phyloP scores from a whole-genome alignment of 108 stramenopile genomes.

The Cyclotella cryptica region DNA sequence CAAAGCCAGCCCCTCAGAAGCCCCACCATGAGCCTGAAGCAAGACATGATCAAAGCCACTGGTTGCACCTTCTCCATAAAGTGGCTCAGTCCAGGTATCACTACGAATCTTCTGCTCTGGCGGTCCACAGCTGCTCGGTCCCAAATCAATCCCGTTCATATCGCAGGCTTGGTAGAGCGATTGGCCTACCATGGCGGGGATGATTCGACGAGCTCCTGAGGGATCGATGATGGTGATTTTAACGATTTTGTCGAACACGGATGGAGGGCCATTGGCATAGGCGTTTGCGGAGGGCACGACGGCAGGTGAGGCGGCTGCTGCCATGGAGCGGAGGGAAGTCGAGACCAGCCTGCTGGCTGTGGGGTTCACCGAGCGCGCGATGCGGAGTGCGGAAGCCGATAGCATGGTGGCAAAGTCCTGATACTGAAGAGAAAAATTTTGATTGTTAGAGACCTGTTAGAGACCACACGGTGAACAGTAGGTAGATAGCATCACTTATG shows the following conservation, averaged over 20 bases:
- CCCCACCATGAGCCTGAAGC: slow-evolving; percentile 51
- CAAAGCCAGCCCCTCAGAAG: slow-evolving; percentile 58
- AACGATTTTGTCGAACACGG: slow-evolving; percentile 78
- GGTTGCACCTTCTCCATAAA: slow-evolving; percentile 87
- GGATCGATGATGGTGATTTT: slow-evolving; percentile 87
- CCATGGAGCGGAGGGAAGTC: slow-evolving; percentile 37
- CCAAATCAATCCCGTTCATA: slow-evolving; percentile 83
- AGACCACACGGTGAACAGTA: too few relatives aligned
- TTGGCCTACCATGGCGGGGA: slow-evolving; percentile 80
- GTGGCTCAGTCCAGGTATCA: slow-evolving; percentile 82
- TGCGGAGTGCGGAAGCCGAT: slow-evolving; percentile 20
- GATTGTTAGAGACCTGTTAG: too few relatives aligned
- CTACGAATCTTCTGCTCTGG: slow-evolving; percentile 61
- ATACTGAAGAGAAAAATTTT: too few relatives aligned
- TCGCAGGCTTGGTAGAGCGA: slow-evolving; percentile 78
- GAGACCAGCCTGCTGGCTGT: slow-evolving; percentile 17
- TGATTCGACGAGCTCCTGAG: slow-evolving; percentile 79
- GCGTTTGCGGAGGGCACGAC: slow-evolving; percentile 27
- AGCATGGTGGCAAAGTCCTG: slow-evolving; percentile 30
- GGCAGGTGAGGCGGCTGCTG: slow-evolving; percentile 45
- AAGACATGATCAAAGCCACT: slow-evolving; percentile 90
- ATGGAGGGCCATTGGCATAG: slow-evolving; percentile 55
- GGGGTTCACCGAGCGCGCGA: slow-evolving; percentile 25
- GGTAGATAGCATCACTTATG: too few relatives aligned
- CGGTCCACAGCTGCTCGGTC: slow-evolving; percentile 67